phyloP scores from a whole-genome alignment of 1,284 basidiomycete species.

The Puccinia novopanici region DNA sequence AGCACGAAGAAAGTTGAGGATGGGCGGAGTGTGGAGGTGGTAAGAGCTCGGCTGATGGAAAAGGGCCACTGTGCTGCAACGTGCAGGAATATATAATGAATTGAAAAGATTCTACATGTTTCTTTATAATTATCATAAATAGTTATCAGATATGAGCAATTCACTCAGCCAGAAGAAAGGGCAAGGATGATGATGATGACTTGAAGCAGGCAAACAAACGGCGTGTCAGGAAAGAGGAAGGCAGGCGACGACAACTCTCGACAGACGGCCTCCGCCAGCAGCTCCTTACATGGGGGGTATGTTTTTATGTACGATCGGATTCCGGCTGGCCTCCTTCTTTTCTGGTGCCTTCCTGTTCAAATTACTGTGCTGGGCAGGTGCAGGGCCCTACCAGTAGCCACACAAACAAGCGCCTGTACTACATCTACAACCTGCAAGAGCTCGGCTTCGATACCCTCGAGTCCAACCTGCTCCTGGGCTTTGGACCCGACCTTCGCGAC shows the following conservation, averaged over 20 bases:
- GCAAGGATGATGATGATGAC: constrained; percentile 17
- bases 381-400: neutral
- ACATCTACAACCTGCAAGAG: constrained; percentile 88
- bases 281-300: neutral
- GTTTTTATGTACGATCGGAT: constrained; percentile 11
- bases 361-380: neutral
- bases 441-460: constrained; percentile 97
- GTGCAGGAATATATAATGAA: constrained; percentile 1
- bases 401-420: neutral
- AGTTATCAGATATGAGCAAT: neutral
- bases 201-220: constrained; percentile 20
- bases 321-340: constrained; percentile 11
- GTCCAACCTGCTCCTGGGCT: constrained; percentile 92
- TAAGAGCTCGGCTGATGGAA: neutral
- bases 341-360: neutral
- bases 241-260: neutral
- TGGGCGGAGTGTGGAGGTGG: neutral
- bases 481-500: constrained; percentile 87
- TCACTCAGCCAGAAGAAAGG: constrained; percentile 21
- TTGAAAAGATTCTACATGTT: neutral
- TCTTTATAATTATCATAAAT: too few species aligned
- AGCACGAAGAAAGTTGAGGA: neutral
- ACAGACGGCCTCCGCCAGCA: constrained; percentile 6
- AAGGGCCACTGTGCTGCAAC: neutral
- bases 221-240: constrained; percentile 14